phyloP scores from a whole-genome alignment of 176 grass and related monocot species.

The Eremochloa ophiuroides region DNA sequence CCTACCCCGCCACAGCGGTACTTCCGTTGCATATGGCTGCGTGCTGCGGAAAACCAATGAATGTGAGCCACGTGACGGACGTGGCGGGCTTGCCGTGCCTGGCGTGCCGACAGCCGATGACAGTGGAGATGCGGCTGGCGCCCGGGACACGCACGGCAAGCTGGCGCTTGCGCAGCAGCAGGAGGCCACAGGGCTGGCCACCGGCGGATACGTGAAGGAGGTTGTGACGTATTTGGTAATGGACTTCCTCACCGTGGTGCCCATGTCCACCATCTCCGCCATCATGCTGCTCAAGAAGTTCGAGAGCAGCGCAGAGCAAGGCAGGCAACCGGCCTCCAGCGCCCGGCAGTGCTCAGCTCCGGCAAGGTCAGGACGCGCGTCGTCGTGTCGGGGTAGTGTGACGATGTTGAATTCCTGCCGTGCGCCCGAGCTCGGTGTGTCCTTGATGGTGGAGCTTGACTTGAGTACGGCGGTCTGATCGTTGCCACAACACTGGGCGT shows the following conservation, averaged over 20 bases:
- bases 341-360: too few relatives aligned
- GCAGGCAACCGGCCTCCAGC: too few relatives aligned
- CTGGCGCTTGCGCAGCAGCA: background rate
- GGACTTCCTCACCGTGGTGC: constrained; percentile 53
- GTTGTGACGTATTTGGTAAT: constrained; percentile 58
- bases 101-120: constrained; percentile 35
- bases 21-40: constrained; percentile 28
- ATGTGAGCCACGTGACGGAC: constrained; percentile 48
- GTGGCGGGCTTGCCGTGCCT: constrained; percentile 26
- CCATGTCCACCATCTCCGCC: constrained; percentile 69
- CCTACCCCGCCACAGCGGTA: constrained; percentile 1
- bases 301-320: too few relatives aligned
- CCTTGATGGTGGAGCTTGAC: too few relatives aligned
- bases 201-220: constrained; percentile 49
- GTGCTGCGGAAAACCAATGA: constrained; percentile 6
- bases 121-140: constrained; percentile 33
- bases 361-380: too few relatives aligned
- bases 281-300: constrained; percentile 68
- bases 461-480: too few relatives aligned
- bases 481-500: too few relatives aligned
- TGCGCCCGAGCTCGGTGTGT: too few relatives aligned
- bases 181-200: constrained; percentile 5
- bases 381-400: too few relatives aligned
- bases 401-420: too few relatives aligned
- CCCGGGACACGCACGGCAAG: constrained; percentile 26